Evolutionary conservation across 192 early-diverging fungal genomes (phyloP).

Genomic region (Radiomyces spectabilis): DNA sequence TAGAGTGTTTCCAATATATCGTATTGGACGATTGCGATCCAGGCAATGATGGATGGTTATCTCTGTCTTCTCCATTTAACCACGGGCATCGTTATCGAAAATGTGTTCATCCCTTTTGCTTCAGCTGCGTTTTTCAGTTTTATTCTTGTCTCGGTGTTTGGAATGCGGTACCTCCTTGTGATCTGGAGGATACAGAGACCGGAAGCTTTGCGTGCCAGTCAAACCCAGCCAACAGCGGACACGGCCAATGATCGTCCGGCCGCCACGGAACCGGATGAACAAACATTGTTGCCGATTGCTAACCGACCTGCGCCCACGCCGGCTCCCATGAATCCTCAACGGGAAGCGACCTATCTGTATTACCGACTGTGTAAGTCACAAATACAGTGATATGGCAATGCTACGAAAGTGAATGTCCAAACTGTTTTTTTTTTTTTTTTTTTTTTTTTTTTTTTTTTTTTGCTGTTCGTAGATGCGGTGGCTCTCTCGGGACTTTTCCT

Average conservation of each 20-base stretch:
- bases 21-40: slow-evolving; percentile 52
- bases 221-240: slow-evolving; percentile 18
- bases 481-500: slow-evolving; percentile 53
- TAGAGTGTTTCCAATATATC: slow-evolving; percentile 59
- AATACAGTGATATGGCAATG: slow-evolving; percentile 20
- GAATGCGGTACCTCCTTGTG: slow-evolving; percentile 61
- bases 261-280: not conserved
- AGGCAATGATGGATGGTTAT: slow-evolving; percentile 59
- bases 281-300: slow-evolving; percentile 3
- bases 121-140: slow-evolving; percentile 58
- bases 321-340: slow-evolving; percentile 23
- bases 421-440: too few species aligned
- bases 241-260: slow-evolving; percentile 15
- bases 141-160: slow-evolving; percentile 57
- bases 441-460: not conserved
- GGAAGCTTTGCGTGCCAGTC: slow-evolving; percentile 31
- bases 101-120: slow-evolving; percentile 51
- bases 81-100: slow-evolving; percentile 42
- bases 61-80: slow-evolving; percentile 55
- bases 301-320: not conserved
- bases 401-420: too few species aligned
- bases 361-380: slow-evolving; percentile 47
- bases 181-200: slow-evolving; percentile 64
- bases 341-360: slow-evolving; percentile 43
- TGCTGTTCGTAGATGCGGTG: slow-evolving; percentile 40